Evolutionary conservation across 371 early-diverging fungal species (phyloP).

Genomic region (Batkoa obscura): DNA sequence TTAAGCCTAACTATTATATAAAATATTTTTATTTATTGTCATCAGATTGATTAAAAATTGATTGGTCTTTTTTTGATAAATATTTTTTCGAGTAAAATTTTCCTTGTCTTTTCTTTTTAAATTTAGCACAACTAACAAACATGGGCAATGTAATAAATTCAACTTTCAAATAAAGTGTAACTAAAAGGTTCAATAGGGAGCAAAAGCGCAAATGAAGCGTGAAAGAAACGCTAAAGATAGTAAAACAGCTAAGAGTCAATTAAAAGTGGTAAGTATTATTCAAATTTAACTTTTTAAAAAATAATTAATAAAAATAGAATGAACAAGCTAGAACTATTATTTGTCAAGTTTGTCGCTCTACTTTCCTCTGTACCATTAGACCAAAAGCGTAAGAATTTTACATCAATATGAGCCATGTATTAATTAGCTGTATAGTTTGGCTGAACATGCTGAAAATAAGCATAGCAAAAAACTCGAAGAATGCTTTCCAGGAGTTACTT

Average conservation of each 20-base stretch:
- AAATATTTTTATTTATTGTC: too few species aligned
- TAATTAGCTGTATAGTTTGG: constrained; percentile 19
- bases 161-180: neutral
- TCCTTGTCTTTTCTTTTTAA: too few species aligned
- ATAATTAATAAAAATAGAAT: constrained; percentile 25
- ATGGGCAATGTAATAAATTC: neutral
- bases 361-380: constrained; percentile 65
- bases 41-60: too few species aligned
- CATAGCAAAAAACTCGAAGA: constrained; percentile 55
- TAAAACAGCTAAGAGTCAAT: constrained; percentile 40
- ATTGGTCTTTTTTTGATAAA: too few species aligned
- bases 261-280: constrained; percentile 38
- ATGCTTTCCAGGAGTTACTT: constrained; percentile 39
- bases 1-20: too few species aligned
- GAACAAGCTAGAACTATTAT: constrained; percentile 58
- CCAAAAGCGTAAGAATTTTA: constrained; percentile 33
- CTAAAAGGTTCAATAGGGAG: constrained; percentile 21
- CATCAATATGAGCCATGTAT: neutral
- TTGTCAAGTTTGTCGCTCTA: constrained; percentile 56
- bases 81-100: too few species aligned
- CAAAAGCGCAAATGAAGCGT: constrained; percentile 54
- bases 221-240: constrained; percentile 45
- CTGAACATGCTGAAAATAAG: constrained; percentile 59
- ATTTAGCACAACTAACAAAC: too few species aligned
- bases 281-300: neutral